These are phyloP conservation scores for Aspergillus ochraceus DNA, from an alignment of 2,329 filamentous ascomycete genomes.

Conservation along the genomic window DNA sequence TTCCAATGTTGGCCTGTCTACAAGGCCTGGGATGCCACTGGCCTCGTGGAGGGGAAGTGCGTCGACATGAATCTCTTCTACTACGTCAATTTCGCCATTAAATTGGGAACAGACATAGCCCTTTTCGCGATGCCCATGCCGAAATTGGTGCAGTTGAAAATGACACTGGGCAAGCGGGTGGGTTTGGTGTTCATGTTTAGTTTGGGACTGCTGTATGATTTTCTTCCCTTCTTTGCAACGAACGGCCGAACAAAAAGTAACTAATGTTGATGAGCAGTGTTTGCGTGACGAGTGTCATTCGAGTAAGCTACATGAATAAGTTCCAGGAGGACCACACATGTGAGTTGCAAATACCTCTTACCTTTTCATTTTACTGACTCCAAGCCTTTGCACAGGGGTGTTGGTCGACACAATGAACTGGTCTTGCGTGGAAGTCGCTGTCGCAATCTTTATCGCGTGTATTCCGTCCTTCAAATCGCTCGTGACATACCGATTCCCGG, in stretches of 20 bases:
- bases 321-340: neutral
- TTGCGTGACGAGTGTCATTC: neutral
- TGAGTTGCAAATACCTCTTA: neutral
- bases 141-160: neutral
- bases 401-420: conserved; percentile 22
- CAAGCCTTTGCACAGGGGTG: conserved; percentile 16
- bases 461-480: conserved; percentile 22
- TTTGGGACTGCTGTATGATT: neutral
- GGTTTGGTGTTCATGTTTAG: neutral
- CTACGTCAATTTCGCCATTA: neutral
- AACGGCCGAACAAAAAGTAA: too few relatives aligned
- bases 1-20: neutral
- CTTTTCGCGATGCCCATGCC: neutral
- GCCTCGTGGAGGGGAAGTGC: neutral
- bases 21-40: neutral
- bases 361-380: neutral
- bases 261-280: neutral
- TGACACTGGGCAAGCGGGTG: neutral
- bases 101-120: neutral
- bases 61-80: neutral
- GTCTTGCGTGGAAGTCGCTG: conserved; percentile 22
- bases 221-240: neutral
- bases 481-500: neutral
- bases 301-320: neutral
- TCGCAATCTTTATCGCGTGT: conserved; percentile 23